Percentiles rank a stretch among this genome's conserved stretches.
Conservation (phyloP, 306 rosid species). For the Pyrus betulifolia region DNA sequence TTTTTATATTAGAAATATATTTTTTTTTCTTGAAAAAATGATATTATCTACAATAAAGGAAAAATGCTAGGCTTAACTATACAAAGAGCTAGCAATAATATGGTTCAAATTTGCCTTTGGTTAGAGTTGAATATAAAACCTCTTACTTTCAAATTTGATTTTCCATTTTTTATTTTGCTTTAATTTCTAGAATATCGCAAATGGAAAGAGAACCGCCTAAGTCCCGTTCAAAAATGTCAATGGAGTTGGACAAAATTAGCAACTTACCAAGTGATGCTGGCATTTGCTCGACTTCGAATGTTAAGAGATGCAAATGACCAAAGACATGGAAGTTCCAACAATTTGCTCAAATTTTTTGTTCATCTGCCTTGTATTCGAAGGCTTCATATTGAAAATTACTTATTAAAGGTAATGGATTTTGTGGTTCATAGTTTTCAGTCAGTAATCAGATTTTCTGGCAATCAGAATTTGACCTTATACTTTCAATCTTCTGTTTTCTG, state of each 20-base stretch:
- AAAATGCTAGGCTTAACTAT: no score
- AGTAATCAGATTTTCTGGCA: no score
- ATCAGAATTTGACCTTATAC: background rate
- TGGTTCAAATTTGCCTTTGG: no score
- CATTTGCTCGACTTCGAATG: slow-evolving; percentile 25
- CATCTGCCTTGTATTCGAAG: slow-evolving; percentile 35
- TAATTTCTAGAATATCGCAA: background rate
- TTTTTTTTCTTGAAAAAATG: no score
- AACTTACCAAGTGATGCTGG: slow-evolving; percentile 44
- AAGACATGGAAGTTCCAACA: slow-evolving; percentile 29
- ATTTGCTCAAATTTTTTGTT: slow-evolving; percentile 40
- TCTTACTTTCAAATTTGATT: no score
- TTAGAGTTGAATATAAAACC: no score
- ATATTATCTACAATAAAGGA: no score
- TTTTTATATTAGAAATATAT: no score
- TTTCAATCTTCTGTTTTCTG: background rate
- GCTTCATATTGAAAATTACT: slow-evolving; percentile 40
- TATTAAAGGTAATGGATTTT: slow-evolving; percentile 35
- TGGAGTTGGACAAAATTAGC: slow-evolving; percentile 52
- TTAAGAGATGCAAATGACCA: slow-evolving; percentile 14
- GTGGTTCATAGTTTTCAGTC: background rate
- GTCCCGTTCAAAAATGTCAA: slow-evolving; percentile 20
- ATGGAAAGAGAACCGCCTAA: slow-evolving; percentile 14
- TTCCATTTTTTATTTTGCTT: no score
- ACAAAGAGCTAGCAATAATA: no score